Evolutionary conservation across 257 asterid genomes (phyloP).

Genomic region (Solanum corneliomulleri): DNA sequence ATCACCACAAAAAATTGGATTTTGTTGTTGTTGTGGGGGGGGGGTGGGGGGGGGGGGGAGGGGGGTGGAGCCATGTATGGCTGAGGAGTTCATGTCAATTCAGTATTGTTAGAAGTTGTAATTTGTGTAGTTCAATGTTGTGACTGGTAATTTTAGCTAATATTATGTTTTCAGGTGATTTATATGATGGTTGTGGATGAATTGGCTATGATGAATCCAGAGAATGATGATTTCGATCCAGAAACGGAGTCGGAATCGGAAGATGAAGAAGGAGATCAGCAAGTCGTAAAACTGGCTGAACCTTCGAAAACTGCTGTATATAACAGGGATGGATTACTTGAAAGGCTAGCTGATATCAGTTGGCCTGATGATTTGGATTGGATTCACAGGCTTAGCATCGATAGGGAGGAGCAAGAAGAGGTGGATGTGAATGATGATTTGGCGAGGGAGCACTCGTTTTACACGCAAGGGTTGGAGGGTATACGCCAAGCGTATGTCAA

Average conservation of each 20-base stretch:
- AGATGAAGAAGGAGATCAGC: conserved; percentile 43
- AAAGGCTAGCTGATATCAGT: conserved; percentile 61
- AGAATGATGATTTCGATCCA: conserved; percentile 17
- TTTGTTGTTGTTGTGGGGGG: too few species aligned
- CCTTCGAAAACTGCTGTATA: conserved; percentile 68
- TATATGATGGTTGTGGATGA: background rate
- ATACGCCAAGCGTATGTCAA: conserved; percentile 49
- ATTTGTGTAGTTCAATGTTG: too few species aligned
- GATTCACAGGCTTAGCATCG: conserved; percentile 60
- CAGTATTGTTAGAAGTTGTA: too few species aligned
- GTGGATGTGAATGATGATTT: conserved; percentile 73
- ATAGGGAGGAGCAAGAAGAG: conserved; percentile 54
- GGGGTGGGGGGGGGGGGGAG: rapidly evolving
- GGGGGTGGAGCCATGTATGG: too few species aligned
- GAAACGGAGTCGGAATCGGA: conserved; percentile 59
- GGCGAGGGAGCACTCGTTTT: conserved; percentile 72
- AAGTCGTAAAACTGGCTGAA: conserved; percentile 39
- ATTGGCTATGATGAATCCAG: background rate
- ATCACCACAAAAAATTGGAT: background rate
- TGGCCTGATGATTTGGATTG: conserved; percentile 73
- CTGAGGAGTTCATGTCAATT: too few species aligned
- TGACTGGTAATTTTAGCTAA: too few species aligned
- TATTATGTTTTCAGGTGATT: background rate
- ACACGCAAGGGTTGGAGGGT: conserved; percentile 82
- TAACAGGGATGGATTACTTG: conserved; percentile 62